Evolutionary conservation across 768 basidiomycete genomes (phyloP).

Genomic region (Tylopilus balloui): DNA sequence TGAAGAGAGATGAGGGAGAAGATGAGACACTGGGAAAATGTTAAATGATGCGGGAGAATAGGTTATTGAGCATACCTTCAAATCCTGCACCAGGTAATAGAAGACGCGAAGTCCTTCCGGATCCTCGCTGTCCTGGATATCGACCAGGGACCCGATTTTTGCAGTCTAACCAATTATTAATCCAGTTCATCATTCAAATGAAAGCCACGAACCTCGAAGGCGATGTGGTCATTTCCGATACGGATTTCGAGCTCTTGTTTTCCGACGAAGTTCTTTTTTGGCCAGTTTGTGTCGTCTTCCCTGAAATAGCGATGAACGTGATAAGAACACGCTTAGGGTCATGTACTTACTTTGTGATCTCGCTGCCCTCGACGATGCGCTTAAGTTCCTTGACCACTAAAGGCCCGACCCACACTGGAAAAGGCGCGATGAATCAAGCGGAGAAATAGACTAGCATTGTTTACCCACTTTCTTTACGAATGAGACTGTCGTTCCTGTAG

Average conservation of each 20-base stretch:
- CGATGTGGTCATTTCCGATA: constrained; percentile 90
- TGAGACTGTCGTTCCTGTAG: constrained; percentile 95
- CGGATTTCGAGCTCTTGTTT: constrained; percentile 98
- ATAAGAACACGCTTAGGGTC: background rate
- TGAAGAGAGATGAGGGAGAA: constrained; percentile 97
- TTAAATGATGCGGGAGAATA: background rate
- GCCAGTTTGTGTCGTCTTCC: constrained; percentile 98
- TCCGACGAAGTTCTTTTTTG: constrained; percentile 98
- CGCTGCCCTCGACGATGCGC: constrained; percentile 86
- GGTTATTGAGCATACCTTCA: constrained; percentile 58
- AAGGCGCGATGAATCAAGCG: background rate
- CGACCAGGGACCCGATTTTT: constrained; percentile 95
- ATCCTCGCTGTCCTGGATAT: constrained; percentile 95
- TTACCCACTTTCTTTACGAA: constrained; percentile 94
- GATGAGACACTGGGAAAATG: constrained; percentile 74
- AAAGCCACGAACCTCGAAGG: constrained; percentile 73
- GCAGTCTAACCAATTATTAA: constrained; percentile 63
- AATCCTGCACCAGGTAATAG: constrained; percentile 97
- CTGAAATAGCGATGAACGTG: constrained; percentile 39
- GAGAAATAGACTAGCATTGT: background rate
- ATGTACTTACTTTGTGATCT: constrained; percentile 77
- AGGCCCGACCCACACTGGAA: constrained; percentile 88
- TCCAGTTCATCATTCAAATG: background rate
- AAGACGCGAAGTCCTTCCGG: constrained; percentile 97
- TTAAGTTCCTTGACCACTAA: constrained; percentile 93